Evolutionary conservation across 148 eudicot genomes (phyloP), one percentile per base, ranked within the genome.

Genomic region (Chenopodium album): DNA sequence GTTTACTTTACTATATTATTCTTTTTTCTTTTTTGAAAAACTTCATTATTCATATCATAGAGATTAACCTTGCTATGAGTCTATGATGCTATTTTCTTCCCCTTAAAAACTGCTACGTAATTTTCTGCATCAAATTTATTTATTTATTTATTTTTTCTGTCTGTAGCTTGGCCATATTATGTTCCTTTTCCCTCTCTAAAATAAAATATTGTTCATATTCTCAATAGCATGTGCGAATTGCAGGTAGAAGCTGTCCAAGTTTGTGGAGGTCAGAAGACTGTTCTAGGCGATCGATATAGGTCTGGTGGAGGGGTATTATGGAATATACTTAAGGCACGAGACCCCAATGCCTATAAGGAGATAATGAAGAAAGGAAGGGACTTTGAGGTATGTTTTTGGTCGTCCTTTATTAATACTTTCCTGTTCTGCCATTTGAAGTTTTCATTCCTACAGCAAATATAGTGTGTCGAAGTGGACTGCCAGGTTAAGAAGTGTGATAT

Each of bases 231-330:
- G 20, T 81, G 68, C 26, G 26, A 77, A 81, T 71, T 81, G 79
- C 85, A 93, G 97, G 99, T 95, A 76, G 92, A 91, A 76, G 94
- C 98, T 85, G 90, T 94, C 86, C 97, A 92, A 82, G 90, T 95
- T 78, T 95, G 98, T 85, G 98, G 97, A 71, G 99, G 97, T 73
- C 99, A 95, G 87, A 94, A 88, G 88, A 92, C 93, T 78, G 86
- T 86, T 78, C 90, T 88, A 85, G 99, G 95, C 17, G 80, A 81
- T 34, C 94, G 98, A 64, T 84, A 48, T 60, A 87, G 97, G 76
- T 82, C 71, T 29, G 97, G 95, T 83, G 97, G 98, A 65, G 98
- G 97, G 54, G 83, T 95, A 78, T 82, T 95, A 75, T 95, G 99
- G 98, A 91, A 85, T 75, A 87, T 96, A 72, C 90, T 95, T 29